Evolutionary conservation across 306 rosid species (phyloP).

Genomic region (Heteromeles arbutifolia): DNA sequence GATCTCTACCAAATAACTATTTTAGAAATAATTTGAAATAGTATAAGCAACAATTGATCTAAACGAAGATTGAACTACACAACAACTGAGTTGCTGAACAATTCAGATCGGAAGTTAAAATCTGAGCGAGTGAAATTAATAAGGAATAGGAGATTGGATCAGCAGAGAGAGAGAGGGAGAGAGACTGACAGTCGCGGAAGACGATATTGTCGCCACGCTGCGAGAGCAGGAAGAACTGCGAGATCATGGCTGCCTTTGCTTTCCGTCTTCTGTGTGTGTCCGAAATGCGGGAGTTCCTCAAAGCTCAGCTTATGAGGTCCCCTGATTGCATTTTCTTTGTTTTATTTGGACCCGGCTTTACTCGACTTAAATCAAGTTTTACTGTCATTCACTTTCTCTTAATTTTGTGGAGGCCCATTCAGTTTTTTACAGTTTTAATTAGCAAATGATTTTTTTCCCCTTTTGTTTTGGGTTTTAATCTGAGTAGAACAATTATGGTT

Average conservation of each 20-base stretch:
- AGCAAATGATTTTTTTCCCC: too few species aligned
- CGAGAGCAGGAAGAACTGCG: slow-evolving; percentile 44
- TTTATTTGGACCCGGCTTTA: too few species aligned
- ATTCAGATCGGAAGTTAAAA: slow-evolving; percentile 6
- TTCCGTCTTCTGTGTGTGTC: background rate
- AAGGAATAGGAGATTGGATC: background rate
- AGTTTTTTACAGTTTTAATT: too few species aligned
- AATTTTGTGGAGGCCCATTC: too few species aligned
- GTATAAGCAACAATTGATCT: background rate
- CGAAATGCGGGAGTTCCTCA: background rate
- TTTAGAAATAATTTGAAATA: background rate
- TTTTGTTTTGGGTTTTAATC: too few species aligned
- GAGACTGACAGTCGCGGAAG: slow-evolving; percentile 44
- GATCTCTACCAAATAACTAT: background rate
- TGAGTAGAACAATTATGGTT: too few species aligned
- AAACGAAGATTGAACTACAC: background rate
- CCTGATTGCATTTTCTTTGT: background rate
- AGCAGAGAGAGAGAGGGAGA: background rate
- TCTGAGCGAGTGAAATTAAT: background rate
- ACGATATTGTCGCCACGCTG: slow-evolving; percentile 53
- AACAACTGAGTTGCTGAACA: background rate
- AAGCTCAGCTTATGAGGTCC: background rate
- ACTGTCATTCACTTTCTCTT: too few species aligned
- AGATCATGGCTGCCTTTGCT: slow-evolving; percentile 33
- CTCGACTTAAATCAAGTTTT: too few species aligned